Base-by-base conservation (phyloP, 371 early-diverging fungal genomes). In the Chytridium lagenaria region DNA sequence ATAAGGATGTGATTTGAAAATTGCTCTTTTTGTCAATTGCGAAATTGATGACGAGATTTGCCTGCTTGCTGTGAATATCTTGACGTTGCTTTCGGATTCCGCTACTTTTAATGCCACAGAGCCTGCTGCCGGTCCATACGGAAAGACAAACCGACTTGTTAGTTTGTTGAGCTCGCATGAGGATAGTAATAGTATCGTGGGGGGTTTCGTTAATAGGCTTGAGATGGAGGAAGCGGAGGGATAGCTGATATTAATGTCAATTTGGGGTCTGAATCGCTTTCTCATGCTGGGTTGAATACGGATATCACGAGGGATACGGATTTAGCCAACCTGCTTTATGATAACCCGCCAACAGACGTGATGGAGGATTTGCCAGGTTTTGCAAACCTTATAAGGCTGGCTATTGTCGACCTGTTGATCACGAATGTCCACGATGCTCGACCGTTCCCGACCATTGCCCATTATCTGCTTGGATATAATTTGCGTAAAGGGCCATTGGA, bases 391-490 rank as follows among this genome's bases (percentile, higher is more conserved):
- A 85, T 93, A 10, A 90, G 92, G 5, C 81, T 92, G 33, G 92
- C 92, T 1, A 88, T 94, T 36, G 73, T 93, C 52, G 90, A 93
- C 52, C 72, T 94, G 67, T 78, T 94, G 30, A 67, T 93, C 2
- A 79, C 86, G 33, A 94, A 92, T 77, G 67, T 92, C 26, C 73
- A 75, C 2, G 67, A 76, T 2, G 71, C 78, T 2, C 73, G 76
- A 38, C 73, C 79, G 3, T 76, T 85, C n/a, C 93, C 94, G 0
- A 90, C 91, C 0, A 78, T 96, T 28, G 87, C 94, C 1, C 96
- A 97, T 75, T 95, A 93, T 68, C 79, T 97, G 49, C 83, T 98
- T 1, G 97, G 98, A 1, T 93, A 89, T 70, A 86, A 92, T 67
- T 44, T 72, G 38, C 36, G 51, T 5, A 67, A 67, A 1, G 77